Conservation (phyloP, 1,139 yeast genomes). For the Candida dubliniensis region DNA sequence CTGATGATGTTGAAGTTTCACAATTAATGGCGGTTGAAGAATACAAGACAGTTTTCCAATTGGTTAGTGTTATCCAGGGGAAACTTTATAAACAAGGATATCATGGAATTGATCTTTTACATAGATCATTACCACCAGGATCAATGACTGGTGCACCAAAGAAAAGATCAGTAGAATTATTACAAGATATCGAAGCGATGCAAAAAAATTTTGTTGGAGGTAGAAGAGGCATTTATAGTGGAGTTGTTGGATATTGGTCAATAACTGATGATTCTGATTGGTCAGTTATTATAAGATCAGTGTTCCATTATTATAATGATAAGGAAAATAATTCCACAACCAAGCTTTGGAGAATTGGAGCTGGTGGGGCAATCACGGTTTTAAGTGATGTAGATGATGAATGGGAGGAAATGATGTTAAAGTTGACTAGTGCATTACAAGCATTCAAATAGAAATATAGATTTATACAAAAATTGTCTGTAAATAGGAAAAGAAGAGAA, state of each 20-base stretch:
- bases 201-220: constrained; percentile 46
- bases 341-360: constrained; percentile 82
- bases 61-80: constrained; percentile 88
- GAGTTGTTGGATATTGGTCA: constrained; percentile 96
- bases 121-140: constrained; percentile 90
- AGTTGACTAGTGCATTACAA: constrained; percentile 76
- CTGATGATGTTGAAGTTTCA: constrained; percentile 67
- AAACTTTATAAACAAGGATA: constrained; percentile 40
- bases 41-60: constrained; percentile 83
- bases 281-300: constrained; percentile 91
- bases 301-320: constrained; percentile 65
- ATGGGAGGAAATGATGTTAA: constrained; percentile 89
- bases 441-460: constrained; percentile 38
- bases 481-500: too few relatives aligned
- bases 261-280: constrained; percentile 87
- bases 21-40: constrained; percentile 92
- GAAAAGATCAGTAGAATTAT: constrained; percentile 81
- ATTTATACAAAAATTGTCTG: too few relatives aligned
- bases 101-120: constrained; percentile 76
- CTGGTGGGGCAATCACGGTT: constrained; percentile 97
- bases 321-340: constrained; percentile 25
- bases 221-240: constrained; percentile 87
- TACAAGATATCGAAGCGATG: constrained; percentile 51
- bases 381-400: constrained; percentile 79
- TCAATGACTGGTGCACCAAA: constrained; percentile 99